Conservation (phyloP, 2,329 filamentous ascomycete species). For the Arthroderma sp. region DNA sequence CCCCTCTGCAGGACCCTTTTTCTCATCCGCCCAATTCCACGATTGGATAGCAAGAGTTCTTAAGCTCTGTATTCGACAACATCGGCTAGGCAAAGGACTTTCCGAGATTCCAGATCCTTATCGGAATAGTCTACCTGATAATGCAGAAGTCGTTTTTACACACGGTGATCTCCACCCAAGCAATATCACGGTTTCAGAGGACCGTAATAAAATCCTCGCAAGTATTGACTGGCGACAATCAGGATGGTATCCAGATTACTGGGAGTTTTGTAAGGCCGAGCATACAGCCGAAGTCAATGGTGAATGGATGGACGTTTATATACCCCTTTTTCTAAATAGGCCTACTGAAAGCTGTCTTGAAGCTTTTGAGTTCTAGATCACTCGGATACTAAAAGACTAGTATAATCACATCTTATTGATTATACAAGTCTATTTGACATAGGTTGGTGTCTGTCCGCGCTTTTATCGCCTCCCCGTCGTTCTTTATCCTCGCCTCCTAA, state of each 20-base stretch:
- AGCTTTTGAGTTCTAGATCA: slow-evolving; percentile 7
- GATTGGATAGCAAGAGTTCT: slow-evolving; percentile 17
- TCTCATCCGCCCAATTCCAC: slow-evolving; percentile 22
- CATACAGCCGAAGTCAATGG: slow-evolving; percentile 4
- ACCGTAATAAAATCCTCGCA: slow-evolving; percentile 18
- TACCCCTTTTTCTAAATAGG: slow-evolving; percentile 5
- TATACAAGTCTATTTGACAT: too few species aligned
- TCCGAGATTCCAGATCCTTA: slow-evolving; percentile 22
- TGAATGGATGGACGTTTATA: slow-evolving; percentile 6
- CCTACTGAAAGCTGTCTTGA: slow-evolving; percentile 3
- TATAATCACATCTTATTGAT: background rate
- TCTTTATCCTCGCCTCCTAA: too few species aligned
- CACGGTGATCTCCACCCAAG: slow-evolving; percentile 27
- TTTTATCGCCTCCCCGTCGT: too few species aligned
- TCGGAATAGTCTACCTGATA: slow-evolving; percentile 21
- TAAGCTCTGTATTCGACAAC: slow-evolving; percentile 16
- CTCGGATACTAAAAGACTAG: slow-evolving; percentile 6
- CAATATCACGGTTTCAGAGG: slow-evolving; percentile 23
- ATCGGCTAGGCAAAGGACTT: slow-evolving; percentile 17
- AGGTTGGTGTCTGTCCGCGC: too few species aligned
- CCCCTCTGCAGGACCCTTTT: slow-evolving; percentile 21
- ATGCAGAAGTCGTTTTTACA: slow-evolving; percentile 25
- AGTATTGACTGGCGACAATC: slow-evolving; percentile 21
- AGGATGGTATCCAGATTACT: slow-evolving; percentile 15
- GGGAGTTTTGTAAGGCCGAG: slow-evolving; percentile 8